A percentile compares a stretch with the other conserved stretches of the same genome.
Conservation (phyloP, 169 alveolate species). For the Cryptosporidium felis region DNA sequence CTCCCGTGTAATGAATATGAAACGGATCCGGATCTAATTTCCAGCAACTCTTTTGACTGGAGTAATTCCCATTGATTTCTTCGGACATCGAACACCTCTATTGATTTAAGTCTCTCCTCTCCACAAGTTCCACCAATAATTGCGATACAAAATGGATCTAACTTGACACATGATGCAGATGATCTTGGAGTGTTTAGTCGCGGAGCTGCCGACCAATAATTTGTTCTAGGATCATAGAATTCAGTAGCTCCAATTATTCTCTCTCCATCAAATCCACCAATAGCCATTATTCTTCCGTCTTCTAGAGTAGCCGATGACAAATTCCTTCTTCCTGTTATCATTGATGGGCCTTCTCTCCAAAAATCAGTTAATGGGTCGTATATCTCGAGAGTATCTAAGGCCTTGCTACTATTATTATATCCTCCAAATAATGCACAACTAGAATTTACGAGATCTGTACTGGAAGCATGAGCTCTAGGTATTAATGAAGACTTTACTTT, state of each 20-base stretch:
- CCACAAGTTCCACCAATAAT: slow-evolving; percentile 63
- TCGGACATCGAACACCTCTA: slow-evolving; percentile 45
- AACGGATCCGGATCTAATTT: slow-evolving; percentile 46
- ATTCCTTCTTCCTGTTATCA: slow-evolving; percentile 45
- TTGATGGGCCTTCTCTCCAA: slow-evolving; percentile 61
- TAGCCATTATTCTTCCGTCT: slow-evolving; percentile 60
- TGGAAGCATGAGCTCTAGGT: slow-evolving; percentile 40
- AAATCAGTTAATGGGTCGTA: slow-evolving; percentile 53
- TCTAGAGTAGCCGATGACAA: slow-evolving; percentile 14
- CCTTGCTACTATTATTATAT: slow-evolving; percentile 12
- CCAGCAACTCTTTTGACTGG: slow-evolving; percentile 28
- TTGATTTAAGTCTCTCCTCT: slow-evolving; percentile 32
- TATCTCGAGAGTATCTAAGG: slow-evolving; percentile 31
- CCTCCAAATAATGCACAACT: slow-evolving; percentile 66
- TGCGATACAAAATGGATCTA: slow-evolving; percentile 23
- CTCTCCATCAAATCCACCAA: slow-evolving; percentile 55
- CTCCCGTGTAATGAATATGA: slow-evolving; percentile 39
- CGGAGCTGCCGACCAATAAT: slow-evolving; percentile 33
- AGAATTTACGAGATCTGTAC: slow-evolving; percentile 14
- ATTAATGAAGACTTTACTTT: slow-evolving; percentile 12
- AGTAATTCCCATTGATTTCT: slow-evolving; percentile 59
- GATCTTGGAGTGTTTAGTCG: slow-evolving; percentile 37
- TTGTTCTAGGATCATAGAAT: slow-evolving; percentile 56
- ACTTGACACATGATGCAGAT: slow-evolving; percentile 52
- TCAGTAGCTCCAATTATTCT: slow-evolving; percentile 8